Evolutionary conservation across 2,329 filamentous ascomycete genomes (phyloP).

Genomic region (Sarocladiaceae sp.): DNA sequence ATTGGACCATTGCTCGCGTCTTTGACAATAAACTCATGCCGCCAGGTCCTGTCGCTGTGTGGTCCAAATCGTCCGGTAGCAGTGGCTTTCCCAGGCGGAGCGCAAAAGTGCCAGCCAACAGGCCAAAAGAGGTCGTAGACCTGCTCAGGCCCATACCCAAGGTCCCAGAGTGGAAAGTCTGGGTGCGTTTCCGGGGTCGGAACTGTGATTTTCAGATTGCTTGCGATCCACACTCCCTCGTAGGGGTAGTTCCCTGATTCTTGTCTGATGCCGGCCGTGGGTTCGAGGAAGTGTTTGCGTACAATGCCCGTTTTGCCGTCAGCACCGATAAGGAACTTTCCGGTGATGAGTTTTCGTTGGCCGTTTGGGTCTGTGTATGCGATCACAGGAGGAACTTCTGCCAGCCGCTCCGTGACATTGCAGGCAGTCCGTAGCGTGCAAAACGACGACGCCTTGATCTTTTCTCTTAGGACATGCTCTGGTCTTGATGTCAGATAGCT

Average conservation of each 20-base stretch:
- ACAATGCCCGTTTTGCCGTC: conserved; percentile 44
- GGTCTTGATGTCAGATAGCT: too few species aligned
- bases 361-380: conserved; percentile 13
- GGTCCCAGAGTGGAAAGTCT: conserved; percentile 41
- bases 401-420: conserved; percentile 34
- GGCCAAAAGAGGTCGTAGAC: conserved; percentile 47
- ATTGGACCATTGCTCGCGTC: conserved; percentile 22
- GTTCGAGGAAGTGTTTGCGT: conserved; percentile 41
- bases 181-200: conserved; percentile 43
- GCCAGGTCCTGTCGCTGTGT: conserved; percentile 28
- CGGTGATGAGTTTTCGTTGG: conserved; percentile 7
- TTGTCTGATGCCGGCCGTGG: conserved; percentile 28
- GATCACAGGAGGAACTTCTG: conserved; percentile 17
- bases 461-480: conserved; percentile 9
- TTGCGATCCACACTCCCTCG: conserved; percentile 41
- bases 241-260: conserved; percentile 31
- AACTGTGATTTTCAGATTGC: conserved; percentile 37
- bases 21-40: conserved; percentile 28
- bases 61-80: conserved; percentile 41
- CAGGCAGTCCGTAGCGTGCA: conserved; percentile 11
- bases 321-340: conserved; percentile 31
- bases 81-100: conserved; percentile 34
- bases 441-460: conserved; percentile 7
- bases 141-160: conserved; percentile 38
- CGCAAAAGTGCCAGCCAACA: conserved; percentile 37